Conservation (phyloP, 192 early-diverging fungal genomes). For the Pecoramyces ruminantium region DNA sequence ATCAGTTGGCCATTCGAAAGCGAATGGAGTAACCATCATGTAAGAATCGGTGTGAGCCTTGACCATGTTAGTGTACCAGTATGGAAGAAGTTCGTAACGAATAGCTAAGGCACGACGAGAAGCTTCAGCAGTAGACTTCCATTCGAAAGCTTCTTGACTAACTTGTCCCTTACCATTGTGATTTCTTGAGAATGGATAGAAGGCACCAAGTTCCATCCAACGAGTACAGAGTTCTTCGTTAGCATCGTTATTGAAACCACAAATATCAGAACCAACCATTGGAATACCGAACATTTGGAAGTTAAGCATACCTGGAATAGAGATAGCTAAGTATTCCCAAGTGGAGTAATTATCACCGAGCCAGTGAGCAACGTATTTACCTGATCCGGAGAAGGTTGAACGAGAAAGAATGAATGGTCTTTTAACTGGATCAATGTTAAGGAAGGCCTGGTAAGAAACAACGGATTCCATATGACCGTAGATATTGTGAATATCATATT, state of each 20-base stretch:
- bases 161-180: constrained; percentile 26
- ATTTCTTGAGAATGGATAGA: constrained; percentile 45
- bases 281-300: constrained; percentile 56
- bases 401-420: constrained; percentile 44
- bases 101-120: no score
- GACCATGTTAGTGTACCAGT: no score
- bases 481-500: constrained; percentile 21
- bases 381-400: constrained; percentile 47
- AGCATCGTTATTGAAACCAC: constrained; percentile 40
- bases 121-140: no score
- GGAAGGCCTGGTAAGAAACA: constrained; percentile 20
- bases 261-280: constrained; percentile 50
- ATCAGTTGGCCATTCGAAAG: no score
- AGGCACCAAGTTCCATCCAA: constrained; percentile 45
- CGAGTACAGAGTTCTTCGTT: constrained; percentile 45
- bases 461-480: constrained; percentile 21
- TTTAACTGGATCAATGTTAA: constrained; percentile 12
- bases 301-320: constrained; percentile 34
- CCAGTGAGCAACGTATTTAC: constrained; percentile 26
- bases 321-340: constrained; percentile 32
- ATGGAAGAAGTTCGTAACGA: no score
- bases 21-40: no score
- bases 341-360: constrained; percentile 41
- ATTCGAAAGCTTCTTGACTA: constrained; percentile 39
- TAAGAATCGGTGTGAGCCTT: no score